Evolutionary conservation across 768 basidiomycete genomes (phyloP).

Genomic region (Termitomyces sp.): DNA sequence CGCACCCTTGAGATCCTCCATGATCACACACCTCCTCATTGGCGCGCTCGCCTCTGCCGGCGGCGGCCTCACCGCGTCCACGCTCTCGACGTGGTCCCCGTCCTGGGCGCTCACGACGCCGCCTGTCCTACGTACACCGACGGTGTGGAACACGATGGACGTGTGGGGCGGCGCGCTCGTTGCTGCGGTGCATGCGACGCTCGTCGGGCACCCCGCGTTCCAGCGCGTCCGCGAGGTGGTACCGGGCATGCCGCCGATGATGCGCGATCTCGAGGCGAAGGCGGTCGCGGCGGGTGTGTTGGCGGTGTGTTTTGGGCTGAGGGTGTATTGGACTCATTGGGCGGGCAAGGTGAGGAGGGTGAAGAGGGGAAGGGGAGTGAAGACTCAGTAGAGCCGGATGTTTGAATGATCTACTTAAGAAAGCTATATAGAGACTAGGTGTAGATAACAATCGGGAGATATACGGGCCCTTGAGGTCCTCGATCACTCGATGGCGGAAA

Average conservation of each 20-base stretch:
- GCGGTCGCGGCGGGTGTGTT: conserved; percentile 28
- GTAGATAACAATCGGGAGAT: no score
- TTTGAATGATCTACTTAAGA: no score
- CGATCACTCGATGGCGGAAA: no score
- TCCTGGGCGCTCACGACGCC: conserved; percentile 44
- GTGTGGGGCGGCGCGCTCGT: conserved; percentile 48
- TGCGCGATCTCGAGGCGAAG: conserved; percentile 23
- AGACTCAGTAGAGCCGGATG: background rate
- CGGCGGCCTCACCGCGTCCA: conserved; percentile 40
- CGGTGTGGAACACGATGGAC: conserved; percentile 39
- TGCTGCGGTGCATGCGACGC: conserved; percentile 16
- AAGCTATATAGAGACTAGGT: no score
- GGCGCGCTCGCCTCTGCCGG: conserved; percentile 43
- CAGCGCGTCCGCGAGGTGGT: background rate
- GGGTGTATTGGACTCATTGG: conserved; percentile 27
- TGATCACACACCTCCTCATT: conserved; percentile 41
- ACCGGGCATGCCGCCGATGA: background rate
- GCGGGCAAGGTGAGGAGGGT: background rate
- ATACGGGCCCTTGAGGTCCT: no score
- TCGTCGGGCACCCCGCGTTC: conserved; percentile 11
- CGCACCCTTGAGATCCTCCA: conserved; percentile 30
- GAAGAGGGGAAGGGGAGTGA: background rate
- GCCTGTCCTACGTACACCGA: conserved; percentile 35
- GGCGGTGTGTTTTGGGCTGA: conserved; percentile 27
- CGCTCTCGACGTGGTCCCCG: conserved; percentile 37